A percentile compares a stretch with the other conserved stretches of the same genome.
Evolutionary conservation across 495 filamentous ascomycete genomes (phyloP).

Genomic region (Talaromyces trachyspermus): DNA sequence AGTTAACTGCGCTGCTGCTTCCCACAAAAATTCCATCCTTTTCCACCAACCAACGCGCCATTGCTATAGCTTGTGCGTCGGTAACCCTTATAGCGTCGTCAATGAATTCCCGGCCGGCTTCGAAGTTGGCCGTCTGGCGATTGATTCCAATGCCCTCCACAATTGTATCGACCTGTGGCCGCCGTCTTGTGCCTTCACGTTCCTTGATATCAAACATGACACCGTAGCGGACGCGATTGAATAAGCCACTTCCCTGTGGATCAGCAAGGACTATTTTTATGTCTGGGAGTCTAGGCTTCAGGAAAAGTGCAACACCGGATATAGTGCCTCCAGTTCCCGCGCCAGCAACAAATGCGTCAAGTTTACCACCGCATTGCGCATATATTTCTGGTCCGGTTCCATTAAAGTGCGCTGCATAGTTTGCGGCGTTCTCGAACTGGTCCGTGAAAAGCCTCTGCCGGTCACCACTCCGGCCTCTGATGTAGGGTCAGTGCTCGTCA

Average conservation of each 20-base stretch:
- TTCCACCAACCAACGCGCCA: constrained; percentile 94
- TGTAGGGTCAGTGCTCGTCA: constrained; percentile 8
- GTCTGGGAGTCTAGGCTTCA: constrained; percentile 61
- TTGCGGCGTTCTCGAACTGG: constrained; percentile 87
- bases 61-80: constrained; percentile 84
- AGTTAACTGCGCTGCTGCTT: constrained; percentile 93
- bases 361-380: constrained; percentile 60
- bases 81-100: constrained; percentile 86
- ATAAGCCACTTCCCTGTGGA: constrained; percentile 88
- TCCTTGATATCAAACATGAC: constrained; percentile 93
- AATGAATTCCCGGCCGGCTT: constrained; percentile 72
- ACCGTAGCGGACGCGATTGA: constrained; percentile 80
- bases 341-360: constrained; percentile 93
- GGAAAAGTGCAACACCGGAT: constrained; percentile 71
- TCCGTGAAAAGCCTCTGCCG: constrained; percentile 83
- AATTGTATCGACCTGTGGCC: constrained; percentile 90
- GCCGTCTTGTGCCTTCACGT: constrained; percentile 76
- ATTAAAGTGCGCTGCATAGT: constrained; percentile 75
- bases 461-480: constrained; percentile 26
- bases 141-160: constrained; percentile 97
- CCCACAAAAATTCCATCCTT: constrained; percentile 93
- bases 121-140: constrained; percentile 83
- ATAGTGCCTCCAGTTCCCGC: constrained; percentile 95
- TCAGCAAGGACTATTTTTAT: constrained; percentile 81
- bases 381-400: constrained; percentile 88